Conservation (phyloP, 257 asterid species). For the Mentha longifolia region DNA sequence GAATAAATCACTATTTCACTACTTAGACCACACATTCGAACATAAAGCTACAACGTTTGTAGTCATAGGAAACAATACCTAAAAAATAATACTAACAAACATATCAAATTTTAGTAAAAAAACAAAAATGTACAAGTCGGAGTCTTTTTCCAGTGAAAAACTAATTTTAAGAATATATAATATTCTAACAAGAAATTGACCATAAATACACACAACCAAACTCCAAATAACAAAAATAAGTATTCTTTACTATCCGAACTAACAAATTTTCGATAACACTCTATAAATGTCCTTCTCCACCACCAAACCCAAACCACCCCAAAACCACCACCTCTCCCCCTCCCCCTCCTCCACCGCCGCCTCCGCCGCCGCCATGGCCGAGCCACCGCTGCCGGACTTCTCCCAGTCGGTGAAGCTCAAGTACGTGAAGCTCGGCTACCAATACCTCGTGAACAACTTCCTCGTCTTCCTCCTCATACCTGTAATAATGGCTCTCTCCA, state of each 20-base stretch:
- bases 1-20: background rate
- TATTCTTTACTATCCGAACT: background rate
- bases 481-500: conserved; percentile 30
- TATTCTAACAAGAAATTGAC: background rate
- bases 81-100: background rate
- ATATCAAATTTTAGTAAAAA: background rate
- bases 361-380: conserved; percentile 27
- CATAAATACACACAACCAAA: conserved; percentile 1
- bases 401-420: conserved; percentile 44
- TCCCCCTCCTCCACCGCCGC: background rate
- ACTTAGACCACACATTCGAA: background rate
- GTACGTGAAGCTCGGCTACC: conserved; percentile 50
- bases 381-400: conserved; percentile 37
- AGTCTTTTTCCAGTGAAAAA: background rate
- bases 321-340: background rate
- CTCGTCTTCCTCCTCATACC: conserved; percentile 43
- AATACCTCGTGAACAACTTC: conserved; percentile 48
- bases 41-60: background rate
- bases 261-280: background rate
- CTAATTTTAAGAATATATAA: background rate
- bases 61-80: no score
- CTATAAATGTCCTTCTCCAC: background rate
- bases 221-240: background rate
- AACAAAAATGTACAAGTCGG: background rate
- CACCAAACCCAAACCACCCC: background rate